Evolutionary conservation across 129 eudicot genomes (phyloP).

Genomic region (Centaurea solstitialis): DNA sequence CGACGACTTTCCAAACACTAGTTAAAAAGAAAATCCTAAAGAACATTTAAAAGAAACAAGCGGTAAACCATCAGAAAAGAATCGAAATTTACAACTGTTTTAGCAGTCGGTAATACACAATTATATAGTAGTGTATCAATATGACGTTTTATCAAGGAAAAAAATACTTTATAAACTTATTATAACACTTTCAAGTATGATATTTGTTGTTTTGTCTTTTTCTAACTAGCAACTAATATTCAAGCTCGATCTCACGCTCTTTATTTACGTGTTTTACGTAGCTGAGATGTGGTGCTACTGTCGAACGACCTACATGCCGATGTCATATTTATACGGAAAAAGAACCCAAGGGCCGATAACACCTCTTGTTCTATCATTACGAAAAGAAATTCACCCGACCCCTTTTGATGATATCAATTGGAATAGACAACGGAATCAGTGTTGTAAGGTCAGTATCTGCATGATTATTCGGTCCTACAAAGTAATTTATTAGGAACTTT

Average conservation of each 20-base stretch:
- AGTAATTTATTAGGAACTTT: background rate
- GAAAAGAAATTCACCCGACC: constrained; percentile 39
- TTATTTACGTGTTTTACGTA: constrained; percentile 14
- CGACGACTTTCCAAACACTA: too few relatives aligned
- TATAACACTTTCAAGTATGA: background rate
- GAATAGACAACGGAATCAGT: constrained; percentile 53
- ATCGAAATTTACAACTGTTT: too few relatives aligned
- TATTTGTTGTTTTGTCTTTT: background rate
- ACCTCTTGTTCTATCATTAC: constrained; percentile 29
- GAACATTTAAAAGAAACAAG: too few relatives aligned
- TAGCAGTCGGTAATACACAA: too few relatives aligned
- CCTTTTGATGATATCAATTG: constrained; percentile 34
- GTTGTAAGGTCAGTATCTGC: constrained; percentile 46
- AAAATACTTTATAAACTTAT: background rate
- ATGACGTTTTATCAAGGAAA: background rate
- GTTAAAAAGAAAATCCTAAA: too few relatives aligned
- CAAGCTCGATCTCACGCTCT: background rate
- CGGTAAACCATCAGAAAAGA: too few relatives aligned
- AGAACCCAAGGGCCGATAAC: constrained; percentile 47
- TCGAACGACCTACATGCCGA: constrained; percentile 58
- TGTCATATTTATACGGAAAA: constrained; percentile 61
- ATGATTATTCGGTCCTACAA: background rate
- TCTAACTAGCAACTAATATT: background rate
- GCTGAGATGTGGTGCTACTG: constrained; percentile 74
- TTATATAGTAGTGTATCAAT: too few relatives aligned